Percentiles rank a stretch among this genome's conserved stretches.
Conservation (phyloP, 106 monocot species). For the Platanthera zijinensis region DNA sequence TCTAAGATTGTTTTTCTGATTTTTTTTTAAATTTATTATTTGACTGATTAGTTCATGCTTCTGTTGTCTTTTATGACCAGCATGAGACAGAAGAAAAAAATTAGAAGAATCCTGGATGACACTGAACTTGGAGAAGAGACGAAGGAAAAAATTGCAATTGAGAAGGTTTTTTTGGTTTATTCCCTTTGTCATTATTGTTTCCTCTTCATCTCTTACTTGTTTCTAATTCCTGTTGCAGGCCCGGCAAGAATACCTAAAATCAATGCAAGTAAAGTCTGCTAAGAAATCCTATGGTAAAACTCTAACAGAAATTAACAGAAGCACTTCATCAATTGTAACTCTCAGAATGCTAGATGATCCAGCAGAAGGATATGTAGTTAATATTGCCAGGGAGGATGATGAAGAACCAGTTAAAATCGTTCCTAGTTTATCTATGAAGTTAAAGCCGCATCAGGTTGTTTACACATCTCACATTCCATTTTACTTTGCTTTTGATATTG, state of each 20-base stretch:
- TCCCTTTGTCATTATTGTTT: not conserved
- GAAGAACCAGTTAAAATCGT: constrained; percentile 77
- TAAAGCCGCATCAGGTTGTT: constrained; percentile 89
- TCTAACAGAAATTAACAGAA: constrained; percentile 12
- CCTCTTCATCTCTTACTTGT: not conserved
- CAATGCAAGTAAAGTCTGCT: constrained; percentile 63
- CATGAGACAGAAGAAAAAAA: constrained; percentile 62
- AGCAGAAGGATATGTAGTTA: constrained; percentile 68
- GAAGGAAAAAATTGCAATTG: constrained; percentile 87
- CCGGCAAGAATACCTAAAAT: constrained; percentile 92
- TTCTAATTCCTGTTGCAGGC: constrained; percentile 38
- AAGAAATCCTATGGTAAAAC: constrained; percentile 34
- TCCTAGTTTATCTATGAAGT: constrained; percentile 58
- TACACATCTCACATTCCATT: not conserved
- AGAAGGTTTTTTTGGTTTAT: constrained; percentile 44
- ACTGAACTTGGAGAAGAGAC: constrained; percentile 91
- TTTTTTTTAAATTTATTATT: not conserved
- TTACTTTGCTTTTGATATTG: not conserved
- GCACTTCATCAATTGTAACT: constrained; percentile 15
- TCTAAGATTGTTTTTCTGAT: not conserved
- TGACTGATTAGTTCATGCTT: not conserved
- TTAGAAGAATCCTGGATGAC: constrained; percentile 95
- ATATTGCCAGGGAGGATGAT: constrained; percentile 81
- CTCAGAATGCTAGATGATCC: constrained; percentile 39
- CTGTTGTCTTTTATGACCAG: constrained; percentile 27